A percentile compares a stretch with the other conserved stretches of the same genome.
Conservation (phyloP, 306 rosid genomes). For the Medicago ruthenica region DNA sequence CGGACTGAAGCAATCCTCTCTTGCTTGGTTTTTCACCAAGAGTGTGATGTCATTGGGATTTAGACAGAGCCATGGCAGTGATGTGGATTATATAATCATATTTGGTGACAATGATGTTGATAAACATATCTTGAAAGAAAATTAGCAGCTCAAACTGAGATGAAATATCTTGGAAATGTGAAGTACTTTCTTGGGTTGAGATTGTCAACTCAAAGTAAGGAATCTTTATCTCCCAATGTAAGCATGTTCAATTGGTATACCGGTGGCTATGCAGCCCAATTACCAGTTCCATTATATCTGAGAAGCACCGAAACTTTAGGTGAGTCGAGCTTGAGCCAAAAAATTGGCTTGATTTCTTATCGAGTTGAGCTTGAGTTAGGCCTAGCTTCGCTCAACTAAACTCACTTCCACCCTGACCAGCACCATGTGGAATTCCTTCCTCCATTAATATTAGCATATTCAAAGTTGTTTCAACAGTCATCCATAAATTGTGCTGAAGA, state of each 20-base stretch:
- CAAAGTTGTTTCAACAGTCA: neutral
- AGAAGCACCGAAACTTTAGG: neutral
- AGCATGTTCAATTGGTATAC: neutral
- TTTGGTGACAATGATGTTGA: neutral
- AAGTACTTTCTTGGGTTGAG: too few relatives aligned
- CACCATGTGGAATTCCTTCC: neutral
- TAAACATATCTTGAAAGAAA: neutral
- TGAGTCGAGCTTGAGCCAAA: neutral
- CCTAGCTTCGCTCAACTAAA: neutral
- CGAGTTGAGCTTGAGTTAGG: neutral
- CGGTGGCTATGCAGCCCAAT: neutral
- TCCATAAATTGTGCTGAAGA: slow-evolving; percentile 22
- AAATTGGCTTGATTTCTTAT: neutral
- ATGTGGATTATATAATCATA: neutral
- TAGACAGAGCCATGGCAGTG: neutral
- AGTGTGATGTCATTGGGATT: neutral
- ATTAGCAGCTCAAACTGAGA: neutral
- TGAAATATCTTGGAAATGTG: neutral
- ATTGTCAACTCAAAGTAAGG: neutral
- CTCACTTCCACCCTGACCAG: slow-evolving; percentile 1
- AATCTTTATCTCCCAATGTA: neutral
- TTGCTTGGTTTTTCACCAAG: neutral
- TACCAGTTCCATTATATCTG: neutral
- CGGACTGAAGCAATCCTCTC: neutral
- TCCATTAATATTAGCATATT: neutral